Evolutionary conservation across 106 monocot species (phyloP), one percentile per base, ranked within the genome.

Genomic region (Iris macrosiphon): DNA sequence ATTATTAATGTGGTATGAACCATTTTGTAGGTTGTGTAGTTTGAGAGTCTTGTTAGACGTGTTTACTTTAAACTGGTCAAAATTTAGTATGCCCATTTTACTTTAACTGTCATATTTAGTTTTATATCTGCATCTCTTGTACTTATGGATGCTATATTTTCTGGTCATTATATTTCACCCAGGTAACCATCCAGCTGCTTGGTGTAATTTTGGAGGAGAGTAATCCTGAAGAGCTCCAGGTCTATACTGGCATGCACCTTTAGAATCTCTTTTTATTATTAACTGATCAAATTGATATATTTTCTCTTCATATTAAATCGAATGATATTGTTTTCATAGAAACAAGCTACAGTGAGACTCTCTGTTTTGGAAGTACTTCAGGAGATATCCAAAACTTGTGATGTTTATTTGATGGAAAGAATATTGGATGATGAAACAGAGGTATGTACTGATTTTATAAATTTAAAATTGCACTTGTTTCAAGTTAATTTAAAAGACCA

Each of bases 321-420:
- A n/a, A n/a, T 26, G 26, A 19, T 61, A 6, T 31, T 63, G 3
- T 21, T 72, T 43, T 46, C 78, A 72, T 77, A 98, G 96, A 78
- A 80, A 67, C 89, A 89, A 63, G 90, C 83, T 59, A 98, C 75
- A 51, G 75, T 90, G 26, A 86, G 79, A 61, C 61, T 40, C 18
- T 62, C 90, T 57, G 82, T 66, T 19, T 65, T 87, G 30, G 83
- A 98, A 75, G 63, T 87, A 45, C 60, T 98, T 26, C 65, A 48
- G 17, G 90, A 98, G 64, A 75, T 98, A 37, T 18, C 66, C 21
- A 86, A 78, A 71, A 52, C 31, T 49, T 85, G 82, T 53, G 96
- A 98, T 62, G 28, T 98, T 30, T 98, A 98, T 69, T 62, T 98
- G 45, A 98, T 98, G 96, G 96, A 98, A 66, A 98, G 72, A 38